Base-by-base conservation (phyloP, 805 yeast species). In the Saccharomyces kudriavzevii region DNA sequence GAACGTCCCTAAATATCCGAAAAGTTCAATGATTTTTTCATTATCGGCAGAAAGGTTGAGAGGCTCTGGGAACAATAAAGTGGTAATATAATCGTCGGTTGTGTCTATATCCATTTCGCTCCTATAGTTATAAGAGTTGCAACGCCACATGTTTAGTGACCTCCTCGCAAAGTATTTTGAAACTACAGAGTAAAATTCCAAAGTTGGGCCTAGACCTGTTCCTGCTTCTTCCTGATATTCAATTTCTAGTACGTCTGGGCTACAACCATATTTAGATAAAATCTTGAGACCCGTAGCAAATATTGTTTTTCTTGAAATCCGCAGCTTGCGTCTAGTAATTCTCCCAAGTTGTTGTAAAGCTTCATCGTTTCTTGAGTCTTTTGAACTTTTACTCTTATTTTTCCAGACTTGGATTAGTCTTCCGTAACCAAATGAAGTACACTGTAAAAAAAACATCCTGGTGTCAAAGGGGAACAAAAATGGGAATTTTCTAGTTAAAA, bases 191-290 rank as follows among this genome's bases (percentile, higher is more conserved):
- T 89, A 92, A 64, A 94, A 92, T 69, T 92, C 99, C 58, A 91
- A 74, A 0, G 99, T 92, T 3, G 99, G 99, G 0, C 99, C 99
- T 47, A 90, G 72, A 0, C 99, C 99, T 0, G 96, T 85, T n/a
- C 98, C 99, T 5, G 79, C 96, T 67, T 92, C 99, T 58, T 85
- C 90, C 57, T 78, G 82, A 62, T 87, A 92, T 66, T 91, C 96
- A 53, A 94, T 83, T 61, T 92, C 98, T 24, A 92, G 71, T 4
- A 87, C 74, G 28, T 89, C 85, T 0, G 96, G 90, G n/a, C 84
- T 77, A 0, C 87, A 71, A 0, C 94, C 96, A 66, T 89, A 85
- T 49, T 80, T 72, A 47, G 82, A 85, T 68, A 94, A 72, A 1
- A 91, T 86, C 62, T 88, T 88, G 50, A 87, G 69, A 0, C 96